Evolutionary conservation across 176 grass and related monocot genomes (phyloP).

Genomic region (Aegilops longissima): DNA sequence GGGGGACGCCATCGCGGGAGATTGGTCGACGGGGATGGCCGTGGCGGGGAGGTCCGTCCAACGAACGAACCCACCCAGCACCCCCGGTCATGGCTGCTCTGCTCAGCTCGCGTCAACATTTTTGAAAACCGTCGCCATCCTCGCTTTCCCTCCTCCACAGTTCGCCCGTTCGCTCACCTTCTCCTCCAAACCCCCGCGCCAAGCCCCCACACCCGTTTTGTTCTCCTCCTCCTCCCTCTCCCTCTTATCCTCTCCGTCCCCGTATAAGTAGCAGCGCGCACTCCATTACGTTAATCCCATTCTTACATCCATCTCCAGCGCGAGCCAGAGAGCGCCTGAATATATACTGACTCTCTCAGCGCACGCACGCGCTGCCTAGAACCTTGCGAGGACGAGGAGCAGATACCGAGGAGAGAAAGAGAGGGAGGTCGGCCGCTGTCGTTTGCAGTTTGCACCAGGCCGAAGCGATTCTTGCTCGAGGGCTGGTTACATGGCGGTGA

Average conservation of each 20-base stretch:
- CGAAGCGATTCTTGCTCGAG: not conserved
- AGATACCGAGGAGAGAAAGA: not conserved
- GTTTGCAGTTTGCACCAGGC: not conserved
- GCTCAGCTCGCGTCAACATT: conserved; percentile 29
- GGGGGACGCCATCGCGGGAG: conserved; percentile 25
- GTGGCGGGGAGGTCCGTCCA: conserved; percentile 22
- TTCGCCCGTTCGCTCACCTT: conserved; percentile 40
- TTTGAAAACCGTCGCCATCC: conserved; percentile 58
- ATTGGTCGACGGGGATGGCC: conserved; percentile 32
- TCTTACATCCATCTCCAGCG: not conserved
- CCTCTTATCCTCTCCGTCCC: conserved; percentile 35
- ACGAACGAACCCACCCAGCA: not conserved
- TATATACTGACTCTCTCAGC: not conserved
- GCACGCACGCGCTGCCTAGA: not conserved
- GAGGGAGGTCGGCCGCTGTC: not conserved
- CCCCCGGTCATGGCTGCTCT: not conserved
- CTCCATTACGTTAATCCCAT: conserved; percentile 21
- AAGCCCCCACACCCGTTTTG: not conserved
- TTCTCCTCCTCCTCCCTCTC: not conserved
- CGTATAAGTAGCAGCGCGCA: conserved; percentile 43
- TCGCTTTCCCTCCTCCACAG: conserved; percentile 32
- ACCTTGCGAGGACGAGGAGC: not conserved
- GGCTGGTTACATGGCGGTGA: conserved; percentile 41
- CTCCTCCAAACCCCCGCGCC: conserved; percentile 28
- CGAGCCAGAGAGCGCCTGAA: not conserved